phyloP scores from a whole-genome alignment of 345 rosid species.

The Syzygium aromaticum region DNA sequence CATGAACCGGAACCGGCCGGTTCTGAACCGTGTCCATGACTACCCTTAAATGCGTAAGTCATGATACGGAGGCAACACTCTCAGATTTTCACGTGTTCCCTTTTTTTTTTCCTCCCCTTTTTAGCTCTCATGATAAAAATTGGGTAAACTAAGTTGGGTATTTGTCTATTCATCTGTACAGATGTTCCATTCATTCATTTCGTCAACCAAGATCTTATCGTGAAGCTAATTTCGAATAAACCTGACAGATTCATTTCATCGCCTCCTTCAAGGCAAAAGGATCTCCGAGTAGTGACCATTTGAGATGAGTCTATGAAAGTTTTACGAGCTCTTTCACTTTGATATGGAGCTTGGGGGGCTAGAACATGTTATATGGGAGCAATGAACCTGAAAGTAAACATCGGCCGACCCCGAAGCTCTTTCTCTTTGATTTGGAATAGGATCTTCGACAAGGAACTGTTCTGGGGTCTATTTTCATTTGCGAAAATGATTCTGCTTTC shows the following conservation, averaged over 20 bases:
- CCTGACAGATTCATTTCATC: background rate
- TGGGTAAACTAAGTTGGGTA: background rate
- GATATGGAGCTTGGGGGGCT: background rate
- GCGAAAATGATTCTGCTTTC: background rate
- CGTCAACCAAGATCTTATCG: background rate
- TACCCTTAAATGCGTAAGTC: too few relatives aligned
- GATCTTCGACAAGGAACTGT: background rate
- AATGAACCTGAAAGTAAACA: background rate
- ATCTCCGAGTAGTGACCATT: constrained; percentile 11
- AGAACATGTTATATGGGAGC: background rate
- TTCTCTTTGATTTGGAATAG: background rate
- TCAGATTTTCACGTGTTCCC: too few relatives aligned
- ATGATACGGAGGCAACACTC: too few relatives aligned
- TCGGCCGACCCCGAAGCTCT: background rate
- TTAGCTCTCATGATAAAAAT: background rate
- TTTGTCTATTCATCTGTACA: background rate
- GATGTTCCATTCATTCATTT: background rate
- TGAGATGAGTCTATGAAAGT: background rate
- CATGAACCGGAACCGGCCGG: too few relatives aligned
- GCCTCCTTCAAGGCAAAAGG: constrained; percentile 2
- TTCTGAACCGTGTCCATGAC: too few relatives aligned
- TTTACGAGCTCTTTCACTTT: background rate
- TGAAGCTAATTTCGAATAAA: too few relatives aligned
- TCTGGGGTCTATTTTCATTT: background rate
- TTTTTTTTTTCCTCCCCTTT: too few relatives aligned